These are phyloP conservation scores for Blepharisma undulans DNA, from an alignment of 169 alveolate genomes.

Conservation along the genomic window DNA sequence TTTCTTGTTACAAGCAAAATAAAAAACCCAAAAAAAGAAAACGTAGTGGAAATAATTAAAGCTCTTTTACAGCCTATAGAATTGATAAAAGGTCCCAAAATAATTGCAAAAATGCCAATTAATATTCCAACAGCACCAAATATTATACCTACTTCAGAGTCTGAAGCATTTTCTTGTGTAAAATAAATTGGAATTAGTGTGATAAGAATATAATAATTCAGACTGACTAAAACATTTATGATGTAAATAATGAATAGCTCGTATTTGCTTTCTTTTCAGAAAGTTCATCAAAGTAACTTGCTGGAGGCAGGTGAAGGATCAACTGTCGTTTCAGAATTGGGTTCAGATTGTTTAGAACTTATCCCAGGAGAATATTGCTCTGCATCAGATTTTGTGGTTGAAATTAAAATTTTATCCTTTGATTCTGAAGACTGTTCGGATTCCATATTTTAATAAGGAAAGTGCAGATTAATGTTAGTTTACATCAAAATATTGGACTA, in stretches of 20 bases:
- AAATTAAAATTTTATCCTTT: not conserved
- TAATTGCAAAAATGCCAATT: conserved; percentile 13
- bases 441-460: not conserved
- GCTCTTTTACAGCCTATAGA: not conserved
- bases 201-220: not conserved
- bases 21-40: not conserved
- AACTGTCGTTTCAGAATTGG: not conserved
- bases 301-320: not conserved
- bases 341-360: not conserved
- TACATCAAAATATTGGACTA: too few species aligned
- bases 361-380: not conserved
- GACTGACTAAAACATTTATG: not conserved
- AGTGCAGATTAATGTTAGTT: not conserved
- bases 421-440: not conserved
- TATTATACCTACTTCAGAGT: not conserved
- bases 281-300: not conserved
- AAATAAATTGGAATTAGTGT: conserved; percentile 16
- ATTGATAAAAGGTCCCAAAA: not conserved
- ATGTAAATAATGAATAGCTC: not conserved
- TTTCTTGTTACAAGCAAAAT: not conserved
- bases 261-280: not conserved
- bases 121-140: conserved; percentile 1
- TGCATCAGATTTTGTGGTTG: not conserved
- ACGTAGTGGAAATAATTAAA: not conserved
- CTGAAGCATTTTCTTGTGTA: not conserved